A percentile compares a stretch with the other conserved stretches of the same genome.
These are phyloP conservation scores for Gossypium thurberi DNA, from an alignment of 345 rosid genomes.

Conservation along the genomic window DNA sequence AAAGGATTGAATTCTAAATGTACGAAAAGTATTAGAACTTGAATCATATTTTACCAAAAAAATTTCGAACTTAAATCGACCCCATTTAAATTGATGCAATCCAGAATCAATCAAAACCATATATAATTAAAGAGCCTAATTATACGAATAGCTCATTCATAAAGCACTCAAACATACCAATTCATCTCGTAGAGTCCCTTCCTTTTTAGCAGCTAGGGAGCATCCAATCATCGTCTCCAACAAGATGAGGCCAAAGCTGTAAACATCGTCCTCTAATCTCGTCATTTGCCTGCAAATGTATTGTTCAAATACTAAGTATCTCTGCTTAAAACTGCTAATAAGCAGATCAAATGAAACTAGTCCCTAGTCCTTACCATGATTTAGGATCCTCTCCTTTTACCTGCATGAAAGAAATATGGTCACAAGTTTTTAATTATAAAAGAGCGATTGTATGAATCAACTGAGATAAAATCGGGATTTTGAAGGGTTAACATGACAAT, in stretches of 20 bases:
- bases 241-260: constrained; percentile 84
- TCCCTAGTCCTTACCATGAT: constrained; percentile 33
- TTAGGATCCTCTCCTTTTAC: constrained; percentile 55
- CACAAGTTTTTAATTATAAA: neutral
- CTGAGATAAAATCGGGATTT: neutral
- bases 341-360: neutral
- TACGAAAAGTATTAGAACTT: too few relatives aligned
- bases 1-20: too few relatives aligned
- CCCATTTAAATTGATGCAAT: too few relatives aligned
- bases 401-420: constrained; percentile 28
- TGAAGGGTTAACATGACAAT: too few relatives aligned
- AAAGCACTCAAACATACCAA: constrained; percentile 39
- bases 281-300: constrained; percentile 32
- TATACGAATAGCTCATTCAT: too few relatives aligned
- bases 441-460: neutral
- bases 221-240: constrained; percentile 90
- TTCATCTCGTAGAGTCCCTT: constrained; percentile 71
- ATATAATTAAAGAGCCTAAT: too few relatives aligned
- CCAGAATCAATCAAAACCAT: too few relatives aligned
- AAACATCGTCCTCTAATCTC: constrained; percentile 72
- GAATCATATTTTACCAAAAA: too few relatives aligned
- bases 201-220: constrained; percentile 62
- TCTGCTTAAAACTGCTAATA: neutral
- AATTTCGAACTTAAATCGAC: accelerated
- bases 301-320: neutral